These are phyloP conservation scores for Leucocoprinus sp. DNA, from an alignment of 768 basidiomycete species.

Conservation along the genomic window DNA sequence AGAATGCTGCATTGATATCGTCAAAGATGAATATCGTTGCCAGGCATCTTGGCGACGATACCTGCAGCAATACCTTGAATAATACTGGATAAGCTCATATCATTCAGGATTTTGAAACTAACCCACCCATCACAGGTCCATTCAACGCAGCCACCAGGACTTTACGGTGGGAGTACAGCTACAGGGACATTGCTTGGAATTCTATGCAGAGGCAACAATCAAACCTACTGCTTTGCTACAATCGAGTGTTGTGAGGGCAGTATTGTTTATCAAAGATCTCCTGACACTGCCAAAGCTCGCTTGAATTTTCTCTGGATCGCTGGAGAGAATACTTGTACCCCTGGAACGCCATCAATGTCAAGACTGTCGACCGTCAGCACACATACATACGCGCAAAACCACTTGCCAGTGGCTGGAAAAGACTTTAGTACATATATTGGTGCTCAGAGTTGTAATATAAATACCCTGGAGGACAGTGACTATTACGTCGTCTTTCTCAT, in stretches of 20 bases:
- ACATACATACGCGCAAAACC: slow-evolving; percentile 62
- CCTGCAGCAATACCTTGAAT: slow-evolving; percentile 60
- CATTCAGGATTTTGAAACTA: background rate
- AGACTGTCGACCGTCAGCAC: background rate
- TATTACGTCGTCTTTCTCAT: slow-evolving; percentile 51
- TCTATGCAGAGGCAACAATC: background rate
- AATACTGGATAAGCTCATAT: background rate
- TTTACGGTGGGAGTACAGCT: slow-evolving; percentile 67
- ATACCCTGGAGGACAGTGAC: slow-evolving; percentile 64
- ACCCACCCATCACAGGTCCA: slow-evolving; percentile 66
- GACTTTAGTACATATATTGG: background rate
- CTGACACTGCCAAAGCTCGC: slow-evolving; percentile 28
- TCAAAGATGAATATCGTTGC: background rate
- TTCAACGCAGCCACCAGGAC: slow-evolving; percentile 64
- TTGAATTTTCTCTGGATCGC: slow-evolving; percentile 10
- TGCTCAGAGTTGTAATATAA: background rate
- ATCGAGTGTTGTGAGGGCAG: slow-evolving; percentile 48
- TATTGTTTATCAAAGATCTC: slow-evolving; percentile 35
- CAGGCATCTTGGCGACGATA: slow-evolving; percentile 14
- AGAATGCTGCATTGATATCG: slow-evolving; percentile 33
- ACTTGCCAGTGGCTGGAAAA: slow-evolving; percentile 48
- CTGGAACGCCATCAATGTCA: slow-evolving; percentile 23
- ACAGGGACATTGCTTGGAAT: background rate
- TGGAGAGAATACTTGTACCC: slow-evolving; percentile 47
- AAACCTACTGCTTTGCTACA: slow-evolving; percentile 53